These are phyloP conservation scores for Gastrolobium villosum DNA, from an alignment of 306 rosid species.

Conservation along the genomic window DNA sequence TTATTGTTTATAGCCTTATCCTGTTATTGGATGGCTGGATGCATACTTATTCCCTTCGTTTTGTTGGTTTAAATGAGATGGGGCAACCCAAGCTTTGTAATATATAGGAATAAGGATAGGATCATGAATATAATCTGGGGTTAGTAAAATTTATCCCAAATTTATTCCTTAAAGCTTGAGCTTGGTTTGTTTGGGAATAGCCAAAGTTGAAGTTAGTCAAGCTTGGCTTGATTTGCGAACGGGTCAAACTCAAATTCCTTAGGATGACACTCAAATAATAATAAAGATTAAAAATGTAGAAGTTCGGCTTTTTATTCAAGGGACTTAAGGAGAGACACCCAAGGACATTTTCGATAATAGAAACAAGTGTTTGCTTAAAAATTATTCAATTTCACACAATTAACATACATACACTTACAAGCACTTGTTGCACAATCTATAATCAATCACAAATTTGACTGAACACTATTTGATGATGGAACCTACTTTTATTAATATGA, in stretches of 20 bases:
- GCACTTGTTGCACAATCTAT: conserved; percentile 31
- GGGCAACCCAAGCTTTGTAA: not conserved
- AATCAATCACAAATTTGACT: conserved; percentile 24
- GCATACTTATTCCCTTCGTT: not conserved
- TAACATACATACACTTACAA: conserved; percentile 33
- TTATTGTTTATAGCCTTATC: not conserved
- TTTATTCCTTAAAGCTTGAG: conserved; percentile 11
- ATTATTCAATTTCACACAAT: not conserved
- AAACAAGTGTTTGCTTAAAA: not conserved
- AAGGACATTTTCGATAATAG: not conserved
- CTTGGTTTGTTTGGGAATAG: not conserved
- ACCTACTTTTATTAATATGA: no score
- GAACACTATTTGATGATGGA: conserved; percentile 28
- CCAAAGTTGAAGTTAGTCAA: not conserved
- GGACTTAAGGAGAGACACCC: not conserved
- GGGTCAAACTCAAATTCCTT: not conserved
- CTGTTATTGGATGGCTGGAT: not conserved
- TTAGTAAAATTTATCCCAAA: not conserved
- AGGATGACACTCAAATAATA: not conserved
- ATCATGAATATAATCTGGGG: not conserved
- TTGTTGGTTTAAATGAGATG: not conserved
- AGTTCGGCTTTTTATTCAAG: not conserved
- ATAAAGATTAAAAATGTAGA: not conserved
- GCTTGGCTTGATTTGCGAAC: not conserved
- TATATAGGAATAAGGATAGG: conserved; percentile 13